phyloP scores from a whole-genome alignment of 2,329 filamentous ascomycete genomes.

The Leptodontidium sp. region DNA sequence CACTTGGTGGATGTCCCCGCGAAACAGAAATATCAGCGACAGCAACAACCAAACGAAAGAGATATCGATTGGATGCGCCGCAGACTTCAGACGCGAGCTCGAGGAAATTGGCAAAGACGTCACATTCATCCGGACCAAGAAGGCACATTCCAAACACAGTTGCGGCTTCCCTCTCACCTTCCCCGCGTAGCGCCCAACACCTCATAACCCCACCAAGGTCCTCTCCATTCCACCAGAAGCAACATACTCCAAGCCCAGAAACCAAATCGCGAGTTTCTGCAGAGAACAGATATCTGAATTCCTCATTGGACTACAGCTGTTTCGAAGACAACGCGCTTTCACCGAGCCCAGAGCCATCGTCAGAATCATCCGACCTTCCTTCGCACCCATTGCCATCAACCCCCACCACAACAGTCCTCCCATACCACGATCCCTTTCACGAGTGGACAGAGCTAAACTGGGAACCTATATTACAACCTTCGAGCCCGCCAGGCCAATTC shows the following conservation, averaged over 20 bases:
- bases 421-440: not conserved
- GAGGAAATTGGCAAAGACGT: not conserved
- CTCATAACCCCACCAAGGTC: slow-evolving; percentile 1
- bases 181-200: too few relatives aligned
- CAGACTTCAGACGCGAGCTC: slow-evolving; percentile 1
- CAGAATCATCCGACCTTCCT: not conserved
- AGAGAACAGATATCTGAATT: not conserved
- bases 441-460: slow-evolving; percentile 7
- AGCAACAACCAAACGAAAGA: slow-evolving; percentile 4
- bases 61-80: not conserved
- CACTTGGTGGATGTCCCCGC: not conserved
- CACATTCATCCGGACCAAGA: not conserved
- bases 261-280: too few relatives aligned
- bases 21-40: not conserved
- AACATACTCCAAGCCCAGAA: too few relatives aligned
- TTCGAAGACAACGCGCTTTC: not conserved
- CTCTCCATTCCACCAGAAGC: not conserved
- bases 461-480: not conserved
- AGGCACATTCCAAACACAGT: not conserved
- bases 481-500: not conserved
- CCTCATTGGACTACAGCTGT: not conserved
- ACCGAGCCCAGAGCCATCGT: not conserved
- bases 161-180: not conserved
- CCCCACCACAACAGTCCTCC: not conserved
- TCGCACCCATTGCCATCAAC: not conserved